Evolutionary conservation across 306 rosid genomes (phyloP).

Genomic region (Begonia masoniana): DNA sequence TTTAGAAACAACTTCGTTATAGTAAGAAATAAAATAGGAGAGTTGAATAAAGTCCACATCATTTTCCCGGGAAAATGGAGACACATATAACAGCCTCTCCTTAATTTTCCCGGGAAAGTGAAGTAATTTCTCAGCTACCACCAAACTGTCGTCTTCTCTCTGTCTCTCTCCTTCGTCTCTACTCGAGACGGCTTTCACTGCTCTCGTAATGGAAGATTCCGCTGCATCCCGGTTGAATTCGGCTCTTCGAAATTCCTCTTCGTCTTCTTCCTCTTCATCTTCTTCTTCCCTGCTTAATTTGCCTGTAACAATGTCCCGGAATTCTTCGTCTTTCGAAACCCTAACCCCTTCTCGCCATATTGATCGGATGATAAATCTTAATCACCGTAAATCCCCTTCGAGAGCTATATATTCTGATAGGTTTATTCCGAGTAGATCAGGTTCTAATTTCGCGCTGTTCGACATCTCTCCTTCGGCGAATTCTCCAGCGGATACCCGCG

Average conservation of each 20-base stretch:
- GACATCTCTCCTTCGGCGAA: conserved; percentile 30
- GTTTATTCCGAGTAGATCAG: conserved; percentile 82
- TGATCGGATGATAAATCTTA: conserved; percentile 60
- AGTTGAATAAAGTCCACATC: too few relatives aligned
- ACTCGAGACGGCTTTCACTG: too few relatives aligned
- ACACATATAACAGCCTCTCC: too few relatives aligned
- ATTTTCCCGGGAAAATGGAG: too few relatives aligned
- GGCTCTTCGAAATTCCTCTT: background rate
- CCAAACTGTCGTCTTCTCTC: too few relatives aligned
- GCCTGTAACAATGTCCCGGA: conserved; percentile 25
- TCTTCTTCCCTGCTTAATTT: conserved; percentile 25
- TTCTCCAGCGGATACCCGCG: conserved; percentile 34
- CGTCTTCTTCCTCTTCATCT: conserved; percentile 11
- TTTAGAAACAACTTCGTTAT: too few relatives aligned
- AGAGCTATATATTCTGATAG: conserved; percentile 86
- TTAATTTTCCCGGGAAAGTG: too few relatives aligned
- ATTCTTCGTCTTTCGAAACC: conserved; percentile 25
- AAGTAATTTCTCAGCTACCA: too few relatives aligned
- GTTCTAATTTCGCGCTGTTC: conserved; percentile 62
- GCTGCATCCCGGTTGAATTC: too few relatives aligned
- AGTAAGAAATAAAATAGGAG: too few relatives aligned
- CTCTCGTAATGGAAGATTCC: too few relatives aligned
- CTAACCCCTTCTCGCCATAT: conserved; percentile 48
- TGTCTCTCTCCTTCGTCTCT: too few relatives aligned
- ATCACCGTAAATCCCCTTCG: conserved; percentile 63